Evolutionary conservation across 164 flowering plant species (phyloP), one percentile per base, ranked within the genome.

Genomic region (Magnolia kwangsiensis): DNA sequence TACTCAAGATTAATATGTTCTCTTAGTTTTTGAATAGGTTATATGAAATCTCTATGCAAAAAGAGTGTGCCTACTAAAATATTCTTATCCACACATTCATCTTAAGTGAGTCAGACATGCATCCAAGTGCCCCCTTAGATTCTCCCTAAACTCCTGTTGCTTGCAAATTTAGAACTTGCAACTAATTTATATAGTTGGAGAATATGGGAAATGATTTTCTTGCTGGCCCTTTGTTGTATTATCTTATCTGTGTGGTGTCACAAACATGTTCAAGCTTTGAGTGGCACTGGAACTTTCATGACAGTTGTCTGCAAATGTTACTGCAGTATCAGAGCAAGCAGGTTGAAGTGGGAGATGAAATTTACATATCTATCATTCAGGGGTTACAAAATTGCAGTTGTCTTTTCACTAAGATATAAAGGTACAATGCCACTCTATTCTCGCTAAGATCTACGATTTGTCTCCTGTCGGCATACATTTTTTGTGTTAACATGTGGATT

Each of bases 241-340:
- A 68, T 66, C 24, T 49, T 70, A 50, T 19, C 11, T 74, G 24
- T 74, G 37, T 78, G 29, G 70, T 73, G 50, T 78, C 70, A 78
- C 50, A 59, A 13, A 63, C 29, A 70, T 29, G 29, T 75, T 67
- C 77, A 61, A 81, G 78, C 70, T 77, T 77, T 58, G 69, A 68
- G 69, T 23, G 72, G 78, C 68, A 59, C 77, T 67, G 78, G 78
- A 75, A 79, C 69, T 76, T 86, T 77, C 69, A 74, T 86, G 86
- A 85, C 79, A 80, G 78, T 78, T 84, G 74, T 85, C 81, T 85
- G 88, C 86, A 72, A 75, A 84, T 88, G 88, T 78, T 80, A 72
- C 86, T 91, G 97, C 97, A 91, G 97, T 86, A 84, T 82, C 82
- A 84, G 83, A 86, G 82, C 84, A 82, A 84, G 86, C 89, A 87